phyloP scores from a whole-genome alignment of 1,284 basidiomycete genomes.

The Termitomyces sp. region DNA sequence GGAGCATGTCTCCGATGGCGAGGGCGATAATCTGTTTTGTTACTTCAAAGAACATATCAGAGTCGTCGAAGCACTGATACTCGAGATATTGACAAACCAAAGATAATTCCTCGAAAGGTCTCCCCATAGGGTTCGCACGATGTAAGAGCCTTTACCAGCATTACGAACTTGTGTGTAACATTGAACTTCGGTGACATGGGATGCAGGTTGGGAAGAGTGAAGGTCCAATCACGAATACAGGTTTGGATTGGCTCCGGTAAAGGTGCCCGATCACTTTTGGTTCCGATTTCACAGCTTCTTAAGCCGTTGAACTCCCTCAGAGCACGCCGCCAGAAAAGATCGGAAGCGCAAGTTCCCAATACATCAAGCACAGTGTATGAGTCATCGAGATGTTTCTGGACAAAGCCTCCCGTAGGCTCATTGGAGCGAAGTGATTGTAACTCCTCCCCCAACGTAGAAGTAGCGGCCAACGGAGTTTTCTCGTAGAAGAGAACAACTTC shows the following conservation, averaged over 20 bases:
- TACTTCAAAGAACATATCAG: conserved; percentile 23
- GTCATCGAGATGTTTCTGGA: conserved; percentile 38
- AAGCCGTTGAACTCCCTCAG: conserved; percentile 35
- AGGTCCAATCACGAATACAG: conserved; percentile 52
- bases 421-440: conserved; percentile 34
- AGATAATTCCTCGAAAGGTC: conserved; percentile 57
- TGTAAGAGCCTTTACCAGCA: conserved; percentile 52
- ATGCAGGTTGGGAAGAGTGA: conserved; percentile 55
- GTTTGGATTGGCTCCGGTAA: conserved; percentile 31
- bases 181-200: conserved; percentile 52
- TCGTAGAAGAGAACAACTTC: conserved; percentile 47
- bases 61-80: conserved; percentile 24
- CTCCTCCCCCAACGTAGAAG: conserved; percentile 30
- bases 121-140: conserved; percentile 47
- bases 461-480: conserved; percentile 16
- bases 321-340: conserved; percentile 58
- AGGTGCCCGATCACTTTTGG: conserved; percentile 29
- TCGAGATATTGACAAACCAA: conserved; percentile 41
- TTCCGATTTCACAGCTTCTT: conserved; percentile 25
- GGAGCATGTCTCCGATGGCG: conserved; percentile 29
- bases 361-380: conserved; percentile 44
- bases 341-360: conserved; percentile 59
- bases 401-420: conserved; percentile 26
- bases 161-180: conserved; percentile 58
- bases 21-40: conserved; percentile 24